Percentiles rank a stretch among this genome's conserved stretches.
Conservation (phyloP, 1,139 yeast genomes). For the Lodderomyces pseudojiufengensis region DNA sequence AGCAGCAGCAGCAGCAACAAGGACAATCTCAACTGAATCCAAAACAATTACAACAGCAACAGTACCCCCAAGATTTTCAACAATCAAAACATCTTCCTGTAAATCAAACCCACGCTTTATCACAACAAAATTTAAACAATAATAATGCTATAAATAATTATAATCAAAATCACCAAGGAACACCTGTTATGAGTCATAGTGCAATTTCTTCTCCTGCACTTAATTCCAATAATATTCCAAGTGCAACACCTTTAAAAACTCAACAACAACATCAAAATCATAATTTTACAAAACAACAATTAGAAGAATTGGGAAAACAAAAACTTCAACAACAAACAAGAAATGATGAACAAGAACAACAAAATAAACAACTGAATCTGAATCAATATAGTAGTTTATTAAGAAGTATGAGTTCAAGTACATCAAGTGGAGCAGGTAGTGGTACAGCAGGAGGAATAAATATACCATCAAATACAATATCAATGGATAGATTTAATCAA, state of each 20-base stretch:
- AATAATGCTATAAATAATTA: constrained; percentile 4
- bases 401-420: constrained; percentile 8
- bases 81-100: constrained; percentile 10
- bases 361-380: constrained; percentile 4
- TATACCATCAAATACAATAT: constrained; percentile 22
- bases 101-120: constrained; percentile 13
- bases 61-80: constrained; percentile 5
- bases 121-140: constrained; percentile 8
- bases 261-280: constrained; percentile 5
- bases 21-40: constrained; percentile 8
- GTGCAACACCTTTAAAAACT: constrained; percentile 7
- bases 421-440: constrained; percentile 10
- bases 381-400: constrained; percentile 5
- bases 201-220: constrained; percentile 13
- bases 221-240: constrained; percentile 9
- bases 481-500: constrained; percentile 41
- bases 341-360: constrained; percentile 1
- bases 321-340: constrained; percentile 5
- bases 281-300: constrained; percentile 6
- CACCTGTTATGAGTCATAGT: constrained; percentile 12
- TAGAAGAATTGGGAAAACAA: constrained; percentile 8
- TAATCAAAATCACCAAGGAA: constrained; percentile 5
- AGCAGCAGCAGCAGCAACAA: constrained; percentile 6
- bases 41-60: constrained; percentile 10
- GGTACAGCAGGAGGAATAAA: constrained; percentile 7